Base-by-base conservation (phyloP, 352 stramenopile species). In the Thalassiosira ordinaria region DNA sequence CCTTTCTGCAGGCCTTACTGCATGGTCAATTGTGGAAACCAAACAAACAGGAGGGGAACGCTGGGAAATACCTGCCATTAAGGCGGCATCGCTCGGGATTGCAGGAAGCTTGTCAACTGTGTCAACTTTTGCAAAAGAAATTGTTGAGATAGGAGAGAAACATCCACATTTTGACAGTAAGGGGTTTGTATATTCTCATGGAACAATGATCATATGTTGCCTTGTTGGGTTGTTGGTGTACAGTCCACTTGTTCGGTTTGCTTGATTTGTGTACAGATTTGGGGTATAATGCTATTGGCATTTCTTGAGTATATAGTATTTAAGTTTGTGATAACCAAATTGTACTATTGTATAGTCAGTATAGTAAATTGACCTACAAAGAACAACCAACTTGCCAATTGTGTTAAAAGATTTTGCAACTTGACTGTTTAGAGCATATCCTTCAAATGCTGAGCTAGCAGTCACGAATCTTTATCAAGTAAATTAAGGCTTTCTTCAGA, bases 81-180 rank as follows among this genome's bases (percentile, higher is more conserved):
- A 65, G 22, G 81, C 65, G n/a, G 53, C 91, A 11, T 79, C 67
- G 20, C 35, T 79, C 5, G 88, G 88, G 22, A 81, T 91, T 62
- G 76, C 81, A 39, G 88, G 86, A 22, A 88, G 79, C 74, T 59
- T 93, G 27, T 90, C 84, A 18, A 92, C 88, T 16, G 86, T 93
- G 13, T 93, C 88, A 16, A 86, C 88, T 6, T 74, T 89, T 31
- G 79, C 79, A n/a, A 90, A 89, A 49, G 88, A 93, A 68, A 74
- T 80, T 46, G 78, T 87, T 6, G 55, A 72, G 2, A 62, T 93
- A 18, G 18, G 41, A 39, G 63, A 74, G 14, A 72, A 72, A 26
- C 68, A 85, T 64, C 60, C 73, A 7, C 22, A 64, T 26, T 37
- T 74, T 33, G 76, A 72, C 4, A 83, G 80, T 39, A 84, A 79